These are phyloP conservation scores for Metschnikowia vanudenii DNA, from an alignment of 805 yeast species.

Conservation along the genomic window DNA sequence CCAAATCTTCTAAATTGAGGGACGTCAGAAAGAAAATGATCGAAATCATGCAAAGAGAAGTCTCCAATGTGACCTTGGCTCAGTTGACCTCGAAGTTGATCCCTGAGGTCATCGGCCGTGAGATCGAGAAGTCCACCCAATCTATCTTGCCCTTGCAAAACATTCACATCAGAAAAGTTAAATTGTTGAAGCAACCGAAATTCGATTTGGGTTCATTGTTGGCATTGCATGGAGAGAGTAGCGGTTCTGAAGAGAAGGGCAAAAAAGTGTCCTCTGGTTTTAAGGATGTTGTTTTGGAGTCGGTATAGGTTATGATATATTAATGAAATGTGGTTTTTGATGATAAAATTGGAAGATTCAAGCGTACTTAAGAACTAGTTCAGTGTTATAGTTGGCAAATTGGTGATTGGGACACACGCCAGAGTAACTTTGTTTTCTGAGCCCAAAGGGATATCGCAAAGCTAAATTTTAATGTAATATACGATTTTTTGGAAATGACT, in stretches of 20 bases:
- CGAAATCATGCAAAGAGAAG: slow-evolving; percentile 96
- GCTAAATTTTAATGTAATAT: too few species aligned
- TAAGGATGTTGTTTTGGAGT: slow-evolving; percentile 98
- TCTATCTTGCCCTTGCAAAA: slow-evolving; percentile 96
- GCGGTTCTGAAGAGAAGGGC: slow-evolving; percentile 80
- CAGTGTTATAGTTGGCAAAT: too few species aligned
- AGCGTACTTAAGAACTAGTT: too few species aligned
- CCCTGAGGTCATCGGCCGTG: slow-evolving; percentile 98
- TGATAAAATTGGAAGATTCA: too few species aligned
- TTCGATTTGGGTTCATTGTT: slow-evolving; percentile 95
- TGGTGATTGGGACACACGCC: too few species aligned
- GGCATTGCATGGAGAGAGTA: slow-evolving; percentile 95
- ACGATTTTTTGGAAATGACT: too few species aligned
- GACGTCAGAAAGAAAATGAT: slow-evolving; percentile 95
- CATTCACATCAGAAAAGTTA: slow-evolving; percentile 98
- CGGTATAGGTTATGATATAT: slow-evolving; percentile 56
- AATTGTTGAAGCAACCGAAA: slow-evolving; percentile 97
- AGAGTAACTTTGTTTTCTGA: too few species aligned
- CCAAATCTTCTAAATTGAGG: slow-evolving; percentile 96
- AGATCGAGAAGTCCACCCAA: slow-evolving; percentile 94
- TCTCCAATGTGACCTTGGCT: slow-evolving; percentile 89
- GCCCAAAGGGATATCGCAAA: too few species aligned
- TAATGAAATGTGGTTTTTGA: slow-evolving; percentile 1
- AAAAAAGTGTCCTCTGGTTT: slow-evolving; percentile 97
- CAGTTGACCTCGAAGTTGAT: slow-evolving; percentile 96